Conservation (phyloP, 1,139 yeast species). For the Suhomyces taliae region DNA sequence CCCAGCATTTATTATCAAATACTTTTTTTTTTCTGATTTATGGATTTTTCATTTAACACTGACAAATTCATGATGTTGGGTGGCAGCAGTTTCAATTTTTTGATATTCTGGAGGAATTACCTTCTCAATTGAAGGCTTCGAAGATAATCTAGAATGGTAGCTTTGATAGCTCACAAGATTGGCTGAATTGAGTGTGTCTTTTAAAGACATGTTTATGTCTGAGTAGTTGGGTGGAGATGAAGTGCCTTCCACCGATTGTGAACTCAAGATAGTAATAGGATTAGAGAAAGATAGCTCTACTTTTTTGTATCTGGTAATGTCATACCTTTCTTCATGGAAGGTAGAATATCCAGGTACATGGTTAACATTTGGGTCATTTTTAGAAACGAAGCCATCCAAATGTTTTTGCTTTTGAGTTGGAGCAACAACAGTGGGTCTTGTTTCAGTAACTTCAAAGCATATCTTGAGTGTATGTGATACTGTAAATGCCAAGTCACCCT, state of each 20-base stretch:
- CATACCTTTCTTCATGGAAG: constrained; percentile 11
- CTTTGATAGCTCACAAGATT: not conserved
- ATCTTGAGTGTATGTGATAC: constrained; percentile 15
- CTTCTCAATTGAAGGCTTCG: not conserved
- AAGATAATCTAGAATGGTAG: not conserved
- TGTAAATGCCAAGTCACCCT: constrained; percentile 11
- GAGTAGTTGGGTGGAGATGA: constrained; percentile 15
- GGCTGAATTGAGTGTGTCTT: not conserved
- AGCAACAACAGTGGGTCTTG: not conserved
- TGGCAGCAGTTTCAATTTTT: not conserved
- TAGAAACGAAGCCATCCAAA: not conserved
- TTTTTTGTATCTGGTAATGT: constrained; percentile 10
- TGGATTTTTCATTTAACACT: no score
- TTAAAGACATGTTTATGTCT: not conserved
- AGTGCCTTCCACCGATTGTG: constrained; percentile 14
- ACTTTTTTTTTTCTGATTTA: no score
- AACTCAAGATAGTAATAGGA: constrained; percentile 15
- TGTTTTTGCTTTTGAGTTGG: not conserved
- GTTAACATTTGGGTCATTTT: no score
- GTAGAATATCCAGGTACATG: constrained; percentile 13
- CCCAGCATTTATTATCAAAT: no score
- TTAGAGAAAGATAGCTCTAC: constrained; percentile 18
- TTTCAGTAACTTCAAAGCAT: constrained; percentile 16
- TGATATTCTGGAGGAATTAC: not conserved
- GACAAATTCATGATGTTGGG: not conserved